Evolutionary conservation across 1,284 basidiomycete species (phyloP).

Genomic region (Apiotrichum domesticum): DNA sequence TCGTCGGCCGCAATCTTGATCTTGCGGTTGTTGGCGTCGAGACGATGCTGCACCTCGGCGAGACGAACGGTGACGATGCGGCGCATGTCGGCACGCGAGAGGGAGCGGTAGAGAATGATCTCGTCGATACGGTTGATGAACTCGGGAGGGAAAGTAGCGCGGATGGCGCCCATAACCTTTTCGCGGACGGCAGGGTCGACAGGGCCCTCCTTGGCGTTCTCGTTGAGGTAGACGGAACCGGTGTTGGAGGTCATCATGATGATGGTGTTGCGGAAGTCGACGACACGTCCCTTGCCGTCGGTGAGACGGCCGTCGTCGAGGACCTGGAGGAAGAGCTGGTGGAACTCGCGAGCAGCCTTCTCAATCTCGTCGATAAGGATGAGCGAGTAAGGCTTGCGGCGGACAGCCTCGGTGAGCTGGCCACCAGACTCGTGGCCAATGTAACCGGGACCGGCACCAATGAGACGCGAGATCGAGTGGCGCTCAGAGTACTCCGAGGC

Average conservation of each 20-base stretch:
- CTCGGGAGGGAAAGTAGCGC: conserved; percentile 53
- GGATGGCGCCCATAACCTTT: conserved; percentile 51
- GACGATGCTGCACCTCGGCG: conserved; percentile 60
- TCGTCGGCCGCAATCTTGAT: conserved; percentile 71
- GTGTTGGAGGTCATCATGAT: conserved; percentile 55
- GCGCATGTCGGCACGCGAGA: conserved; percentile 50
- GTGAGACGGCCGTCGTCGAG: conserved; percentile 55
- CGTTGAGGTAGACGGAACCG: conserved; percentile 53
- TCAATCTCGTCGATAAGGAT: conserved; percentile 50
- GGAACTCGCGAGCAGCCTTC: conserved; percentile 54
- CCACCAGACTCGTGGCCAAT: conserved; percentile 56
- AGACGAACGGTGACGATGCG: conserved; percentile 53
- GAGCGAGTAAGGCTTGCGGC: conserved; percentile 50
- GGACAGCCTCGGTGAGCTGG: conserved; percentile 51
- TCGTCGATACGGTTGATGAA: conserved; percentile 54
- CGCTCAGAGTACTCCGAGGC: conserved; percentile 52
- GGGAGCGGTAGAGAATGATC: conserved; percentile 54
- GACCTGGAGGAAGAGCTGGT: conserved; percentile 55
- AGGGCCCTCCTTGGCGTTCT: conserved; percentile 48
- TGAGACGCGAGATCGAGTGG: conserved; percentile 53
- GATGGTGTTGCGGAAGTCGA: conserved; percentile 47
- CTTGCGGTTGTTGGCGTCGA: conserved; percentile 65
- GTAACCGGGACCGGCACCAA: conserved; percentile 55
- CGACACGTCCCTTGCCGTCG: conserved; percentile 46
- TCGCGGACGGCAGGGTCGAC: conserved; percentile 41